Percentiles rank a stretch among this genome's conserved stretches.
Conservation (phyloP, 2,329 filamentous ascomycete species). For the Calonectria naviculata region DNA sequence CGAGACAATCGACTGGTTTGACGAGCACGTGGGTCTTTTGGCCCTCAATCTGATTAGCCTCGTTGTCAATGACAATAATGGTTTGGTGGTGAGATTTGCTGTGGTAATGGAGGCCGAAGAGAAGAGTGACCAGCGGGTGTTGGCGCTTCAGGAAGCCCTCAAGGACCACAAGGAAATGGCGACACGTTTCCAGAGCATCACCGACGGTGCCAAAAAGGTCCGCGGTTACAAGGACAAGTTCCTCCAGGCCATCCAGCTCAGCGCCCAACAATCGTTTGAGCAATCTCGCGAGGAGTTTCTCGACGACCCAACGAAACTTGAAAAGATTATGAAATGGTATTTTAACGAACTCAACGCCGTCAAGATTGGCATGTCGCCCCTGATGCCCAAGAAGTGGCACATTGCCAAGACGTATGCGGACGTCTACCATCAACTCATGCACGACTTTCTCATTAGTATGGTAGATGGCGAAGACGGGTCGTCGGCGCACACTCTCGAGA, state of each 20-base stretch:
- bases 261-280: slow-evolving; percentile 80
- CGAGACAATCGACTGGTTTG: slow-evolving; percentile 91
- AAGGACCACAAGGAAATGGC: slow-evolving; percentile 97
- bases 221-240: slow-evolving; percentile 98
- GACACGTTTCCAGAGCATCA: slow-evolving; percentile 93
- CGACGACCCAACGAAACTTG: slow-evolving; percentile 83
- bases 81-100: slow-evolving; percentile 90
- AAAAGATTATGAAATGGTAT: slow-evolving; percentile 93
- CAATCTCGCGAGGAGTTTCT: slow-evolving; percentile 80
- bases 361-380: slow-evolving; percentile 87
- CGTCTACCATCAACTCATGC: slow-evolving; percentile 95
- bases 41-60: slow-evolving; percentile 92
- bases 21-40: slow-evolving; percentile 90
- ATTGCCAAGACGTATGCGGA: slow-evolving; percentile 90
- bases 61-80: slow-evolving; percentile 86
- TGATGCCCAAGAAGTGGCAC: slow-evolving; percentile 97
- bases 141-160: slow-evolving; percentile 92
- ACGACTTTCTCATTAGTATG: slow-evolving; percentile 86
- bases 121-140: slow-evolving; percentile 92
- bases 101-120: slow-evolving; percentile 96
- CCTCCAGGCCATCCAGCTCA: slow-evolving; percentile 79
- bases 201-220: slow-evolving; percentile 89
- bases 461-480: slow-evolving; percentile 88
- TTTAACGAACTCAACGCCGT: slow-evolving; percentile 98
- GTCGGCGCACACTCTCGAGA: slow-evolving; percentile 88